Percentiles rank a stretch among this genome's conserved stretches.
phyloP scores from a whole-genome alignment of 352 stramenopile species.

The Pythium utonaiense region DNA sequence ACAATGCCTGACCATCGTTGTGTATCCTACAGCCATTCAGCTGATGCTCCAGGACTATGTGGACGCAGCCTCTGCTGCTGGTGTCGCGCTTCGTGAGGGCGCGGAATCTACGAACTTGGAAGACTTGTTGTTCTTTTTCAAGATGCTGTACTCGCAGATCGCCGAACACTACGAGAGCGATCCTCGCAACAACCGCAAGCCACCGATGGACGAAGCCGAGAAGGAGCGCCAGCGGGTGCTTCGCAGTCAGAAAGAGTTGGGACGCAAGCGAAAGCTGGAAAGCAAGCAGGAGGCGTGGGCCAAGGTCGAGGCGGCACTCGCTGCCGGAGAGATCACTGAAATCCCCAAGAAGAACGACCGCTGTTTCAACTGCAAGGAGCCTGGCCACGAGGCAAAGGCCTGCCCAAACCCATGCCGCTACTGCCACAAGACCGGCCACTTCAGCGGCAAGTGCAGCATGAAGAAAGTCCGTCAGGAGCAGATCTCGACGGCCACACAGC shows the following conservation, averaged over 20 bases:
- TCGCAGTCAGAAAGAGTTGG: conserved; percentile 71
- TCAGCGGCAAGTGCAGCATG: conserved; percentile 68
- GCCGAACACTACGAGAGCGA: conserved; percentile 56
- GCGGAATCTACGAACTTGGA: conserved; percentile 37
- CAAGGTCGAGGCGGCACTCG: conserved; percentile 41
- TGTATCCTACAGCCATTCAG: conserved; percentile 51
- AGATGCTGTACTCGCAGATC: conserved; percentile 71
- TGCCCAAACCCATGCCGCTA: conserved; percentile 77
- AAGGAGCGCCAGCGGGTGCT: conserved; percentile 75
- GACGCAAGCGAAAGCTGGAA: conserved; percentile 69
- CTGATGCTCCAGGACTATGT: conserved; percentile 80
- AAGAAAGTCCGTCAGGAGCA: conserved; percentile 50
- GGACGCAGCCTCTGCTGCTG: conserved; percentile 32
- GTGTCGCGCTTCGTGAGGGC: conserved; percentile 30
- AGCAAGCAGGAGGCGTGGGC: conserved; percentile 62
- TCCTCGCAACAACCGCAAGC: conserved; percentile 43
- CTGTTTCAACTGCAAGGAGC: conserved; percentile 86
- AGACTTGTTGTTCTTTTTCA: conserved; percentile 84
- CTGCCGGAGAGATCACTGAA: conserved; percentile 41
- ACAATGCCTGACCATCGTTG: neutral
- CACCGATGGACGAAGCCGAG: conserved; percentile 76
- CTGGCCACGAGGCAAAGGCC: conserved; percentile 70
- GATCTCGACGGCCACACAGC: conserved; percentile 43
- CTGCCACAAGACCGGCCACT: conserved; percentile 73
- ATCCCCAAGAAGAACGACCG: conserved; percentile 41